A percentile compares a stretch with the other conserved stretches of the same genome.
phyloP scores from a whole-genome alignment of 2,329 filamentous ascomycete species.

The Sporothrix pseudoabietina region DNA sequence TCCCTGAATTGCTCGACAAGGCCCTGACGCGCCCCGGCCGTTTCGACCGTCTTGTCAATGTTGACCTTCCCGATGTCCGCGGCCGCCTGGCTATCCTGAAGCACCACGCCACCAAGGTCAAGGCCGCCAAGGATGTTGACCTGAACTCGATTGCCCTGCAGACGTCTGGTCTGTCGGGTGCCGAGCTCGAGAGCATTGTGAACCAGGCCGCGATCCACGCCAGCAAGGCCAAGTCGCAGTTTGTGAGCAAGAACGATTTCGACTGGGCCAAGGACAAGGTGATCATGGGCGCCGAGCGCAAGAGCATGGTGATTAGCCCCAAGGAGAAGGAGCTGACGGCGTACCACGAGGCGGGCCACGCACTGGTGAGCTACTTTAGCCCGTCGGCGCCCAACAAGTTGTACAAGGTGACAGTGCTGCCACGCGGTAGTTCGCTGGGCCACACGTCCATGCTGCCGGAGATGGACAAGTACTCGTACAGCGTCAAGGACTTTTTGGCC shows the following conservation, averaged over 20 bases:
- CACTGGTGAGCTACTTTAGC: conserved; percentile 83
- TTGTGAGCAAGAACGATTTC: conserved; percentile 77
- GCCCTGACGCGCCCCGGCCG: conserved; percentile 90
- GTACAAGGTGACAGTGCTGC: conserved; percentile 97
- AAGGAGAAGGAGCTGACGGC: conserved; percentile 96
- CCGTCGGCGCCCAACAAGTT: conserved; percentile 71
- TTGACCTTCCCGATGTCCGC: conserved; percentile 87
- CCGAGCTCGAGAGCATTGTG: conserved; percentile 93
- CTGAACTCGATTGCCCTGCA: conserved; percentile 80
- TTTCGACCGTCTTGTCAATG: conserved; percentile 90
- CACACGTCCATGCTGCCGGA: conserved; percentile 86
- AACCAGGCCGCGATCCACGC: conserved; percentile 95
- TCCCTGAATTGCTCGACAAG: conserved; percentile 91
- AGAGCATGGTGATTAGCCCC: conserved; percentile 83
- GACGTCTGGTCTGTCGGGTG: conserved; percentile 89
- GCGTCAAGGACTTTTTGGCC: conserved; percentile 76
- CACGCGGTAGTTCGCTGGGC: conserved; percentile 81
- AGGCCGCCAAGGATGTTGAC: conserved; percentile 77
- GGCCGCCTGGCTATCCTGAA: conserved; percentile 90
- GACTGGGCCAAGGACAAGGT: conserved; percentile 99
- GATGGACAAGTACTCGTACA: conserved; percentile 88
- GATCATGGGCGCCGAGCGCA: conserved; percentile 92
- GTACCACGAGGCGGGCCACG: conserved; percentile 97
- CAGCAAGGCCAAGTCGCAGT: conserved; percentile 78
- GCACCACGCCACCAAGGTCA: conserved; percentile 91